These are phyloP conservation scores for Durusdinium trenchii DNA, from an alignment of 73 alveolate species.

Conservation along the genomic window DNA sequence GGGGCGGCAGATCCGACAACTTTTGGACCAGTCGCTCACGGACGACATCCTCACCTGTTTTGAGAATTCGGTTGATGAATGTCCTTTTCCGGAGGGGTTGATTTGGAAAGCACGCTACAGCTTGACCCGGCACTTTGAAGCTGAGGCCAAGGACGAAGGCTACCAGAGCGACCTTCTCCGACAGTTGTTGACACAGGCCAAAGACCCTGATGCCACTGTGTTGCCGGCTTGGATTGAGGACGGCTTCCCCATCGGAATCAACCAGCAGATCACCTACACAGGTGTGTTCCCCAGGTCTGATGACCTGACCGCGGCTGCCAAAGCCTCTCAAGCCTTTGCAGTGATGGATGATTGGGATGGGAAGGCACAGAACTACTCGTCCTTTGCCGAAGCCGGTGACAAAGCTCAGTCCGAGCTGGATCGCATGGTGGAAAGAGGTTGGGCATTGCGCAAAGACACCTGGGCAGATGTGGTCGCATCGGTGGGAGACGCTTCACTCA, in stretches of 20 bases:
- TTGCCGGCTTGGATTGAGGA: neutral
- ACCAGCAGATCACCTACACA: neutral
- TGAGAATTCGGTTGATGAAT: too few relatives aligned
- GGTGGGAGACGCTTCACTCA: too few relatives aligned
- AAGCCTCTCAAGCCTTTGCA: neutral
- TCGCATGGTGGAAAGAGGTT: neutral
- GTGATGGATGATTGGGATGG: conserved; percentile 15
- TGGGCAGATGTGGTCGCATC: too few relatives aligned
- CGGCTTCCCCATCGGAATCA: neutral
- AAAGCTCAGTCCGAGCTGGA: neutral
- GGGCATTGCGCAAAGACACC: too few relatives aligned
- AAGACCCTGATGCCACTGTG: neutral
- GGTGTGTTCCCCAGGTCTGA: neutral
- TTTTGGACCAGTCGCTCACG: neutral
- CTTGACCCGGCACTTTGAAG: neutral
- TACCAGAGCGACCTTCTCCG: neutral
- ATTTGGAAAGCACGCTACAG: too few relatives aligned
- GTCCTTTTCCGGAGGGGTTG: too few relatives aligned
- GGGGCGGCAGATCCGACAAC: neutral
- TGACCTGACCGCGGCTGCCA: neutral
- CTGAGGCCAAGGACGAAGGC: neutral
- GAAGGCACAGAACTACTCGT: neutral
- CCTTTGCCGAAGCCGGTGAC: conserved; percentile 12
- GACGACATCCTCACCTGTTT: neutral
- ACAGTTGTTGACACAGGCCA: neutral